These are phyloP conservation scores for Backusella luteola DNA, from an alignment of 192 early-diverging fungal species.

Conservation along the genomic window DNA sequence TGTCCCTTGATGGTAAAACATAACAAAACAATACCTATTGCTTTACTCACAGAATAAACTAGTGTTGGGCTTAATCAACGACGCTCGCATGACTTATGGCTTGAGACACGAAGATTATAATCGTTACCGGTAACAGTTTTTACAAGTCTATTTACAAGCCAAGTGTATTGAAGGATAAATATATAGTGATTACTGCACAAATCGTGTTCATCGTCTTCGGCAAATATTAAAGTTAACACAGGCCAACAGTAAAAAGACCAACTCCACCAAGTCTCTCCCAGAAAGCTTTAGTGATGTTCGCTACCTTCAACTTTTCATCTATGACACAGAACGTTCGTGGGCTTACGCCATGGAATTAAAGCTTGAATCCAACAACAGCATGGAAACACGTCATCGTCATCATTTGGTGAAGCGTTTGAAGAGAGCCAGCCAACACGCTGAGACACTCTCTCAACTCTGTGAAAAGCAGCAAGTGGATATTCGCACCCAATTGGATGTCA, in stretches of 20 bases:
- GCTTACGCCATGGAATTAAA: slow-evolving; percentile 79
- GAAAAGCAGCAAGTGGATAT: slow-evolving; percentile 47
- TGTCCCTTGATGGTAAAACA: not conserved
- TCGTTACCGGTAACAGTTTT: slow-evolving; percentile 56
- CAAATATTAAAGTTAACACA: slow-evolving; percentile 51
- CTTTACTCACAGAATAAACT: not conserved
- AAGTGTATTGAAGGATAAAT: not conserved
- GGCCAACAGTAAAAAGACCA: slow-evolving; percentile 45
- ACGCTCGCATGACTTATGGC: slow-evolving; percentile 74
- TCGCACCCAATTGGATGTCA: slow-evolving; percentile 52
- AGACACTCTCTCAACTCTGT: slow-evolving; percentile 47
- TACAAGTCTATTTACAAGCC: not conserved
- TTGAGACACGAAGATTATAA: slow-evolving; percentile 79
- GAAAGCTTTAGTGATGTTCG: slow-evolving; percentile 46
- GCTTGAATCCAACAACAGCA: slow-evolving; percentile 45
- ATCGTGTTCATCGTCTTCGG: slow-evolving; percentile 60
- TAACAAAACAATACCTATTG: not conserved
- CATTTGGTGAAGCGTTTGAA: slow-evolving; percentile 64
- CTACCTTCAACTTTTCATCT: slow-evolving; percentile 62
- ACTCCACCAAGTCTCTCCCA: slow-evolving; percentile 48
- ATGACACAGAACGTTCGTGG: slow-evolving; percentile 75
- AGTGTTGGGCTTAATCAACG: slow-evolving; percentile 55
- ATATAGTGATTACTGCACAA: slow-evolving; percentile 62
- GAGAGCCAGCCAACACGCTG: slow-evolving; percentile 55
- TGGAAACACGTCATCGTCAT: slow-evolving; percentile 64